Evolutionary conservation across 345 rosid genomes (phyloP), one percentile per base, ranked within the genome.

Genomic region (Salix caprea): DNA sequence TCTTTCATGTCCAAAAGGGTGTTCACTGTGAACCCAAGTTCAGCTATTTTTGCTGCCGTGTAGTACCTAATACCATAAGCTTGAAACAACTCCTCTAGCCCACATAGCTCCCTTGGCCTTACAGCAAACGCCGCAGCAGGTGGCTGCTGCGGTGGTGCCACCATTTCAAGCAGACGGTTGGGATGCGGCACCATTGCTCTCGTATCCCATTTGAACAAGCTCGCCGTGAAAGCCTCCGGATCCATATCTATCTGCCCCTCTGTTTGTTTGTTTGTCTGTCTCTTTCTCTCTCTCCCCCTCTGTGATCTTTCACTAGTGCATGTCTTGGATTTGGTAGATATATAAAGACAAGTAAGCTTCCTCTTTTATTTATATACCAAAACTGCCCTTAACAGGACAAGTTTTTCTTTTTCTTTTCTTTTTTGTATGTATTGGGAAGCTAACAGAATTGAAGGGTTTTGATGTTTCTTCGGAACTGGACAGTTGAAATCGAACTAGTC

Each of bases 1-100:
- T 96, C 99, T 73, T 75, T 92, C 99, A 96, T 96, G 72, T 88
- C 89, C 73, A 96, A 72, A 3, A 96, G 91, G n/a, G 99, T 96
- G 77, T 87, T 96, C 46, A 87, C 97, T 14, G 99, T 96, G 80
- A 96, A 96, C 42, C 99, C 99, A 52, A 96, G 82, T 87, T 96
- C 99, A 0, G 98, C 95, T 74, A 96, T 93, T 84, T 89, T 96
- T 26, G 94, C 90, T 18, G 94, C 92, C 44, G 99, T 96, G 85
- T 85, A 88, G 78, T 90, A 91, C 70, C 99, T 82, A 40, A 95
- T 83, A 5, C 99, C 99, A 69, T 95, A 95, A 23, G 89, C 86
- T 80, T 93, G 91, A 69, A 95, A 90, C 32, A 93, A 70, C 82
- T 90, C 97, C 80, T 91, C 97, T 62, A 95, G 85, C 23, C 93